Evolutionary conservation across 73 alveolate species (phyloP).

Genomic region (Stentor roeselii): DNA sequence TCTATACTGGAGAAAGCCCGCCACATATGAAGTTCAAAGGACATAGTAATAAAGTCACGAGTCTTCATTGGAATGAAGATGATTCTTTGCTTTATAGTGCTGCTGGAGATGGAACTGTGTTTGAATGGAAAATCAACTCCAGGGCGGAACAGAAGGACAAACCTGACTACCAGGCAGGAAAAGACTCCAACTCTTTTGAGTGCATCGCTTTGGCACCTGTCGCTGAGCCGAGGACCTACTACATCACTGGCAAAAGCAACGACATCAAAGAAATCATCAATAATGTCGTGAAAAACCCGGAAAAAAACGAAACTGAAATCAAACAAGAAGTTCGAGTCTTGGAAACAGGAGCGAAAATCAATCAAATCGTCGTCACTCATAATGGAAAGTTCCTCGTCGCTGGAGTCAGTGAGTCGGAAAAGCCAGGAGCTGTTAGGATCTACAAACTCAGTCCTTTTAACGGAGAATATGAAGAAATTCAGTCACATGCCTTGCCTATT

Average conservation of each 20-base stretch:
- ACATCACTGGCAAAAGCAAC: constrained; percentile 79
- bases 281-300: constrained; percentile 28
- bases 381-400: constrained; percentile 85
- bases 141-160: constrained; percentile 28
- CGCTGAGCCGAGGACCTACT: constrained; percentile 32
- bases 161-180: constrained; percentile 47
- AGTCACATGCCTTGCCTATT: constrained; percentile 89
- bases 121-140: constrained; percentile 44
- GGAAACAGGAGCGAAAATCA: constrained; percentile 69
- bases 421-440: constrained; percentile 43
- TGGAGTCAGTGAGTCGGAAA: constrained; percentile 83
- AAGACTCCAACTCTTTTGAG: constrained; percentile 49
- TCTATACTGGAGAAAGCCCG: constrained; percentile 81
- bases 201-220: neutral
- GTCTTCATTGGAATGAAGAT: constrained; percentile 91
- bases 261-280: constrained; percentile 49
- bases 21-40: constrained; percentile 32
- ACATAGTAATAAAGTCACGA: constrained; percentile 77
- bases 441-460: constrained; percentile 45
- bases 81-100: constrained; percentile 87
- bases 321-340: constrained; percentile 27
- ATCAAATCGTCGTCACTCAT: constrained; percentile 80
- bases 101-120: constrained; percentile 90
- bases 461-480: constrained; percentile 54
- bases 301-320: constrained; percentile 24